phyloP scores from a whole-genome alignment of 495 filamentous ascomycete genomes.

The Penicillium maclennaniae region DNA sequence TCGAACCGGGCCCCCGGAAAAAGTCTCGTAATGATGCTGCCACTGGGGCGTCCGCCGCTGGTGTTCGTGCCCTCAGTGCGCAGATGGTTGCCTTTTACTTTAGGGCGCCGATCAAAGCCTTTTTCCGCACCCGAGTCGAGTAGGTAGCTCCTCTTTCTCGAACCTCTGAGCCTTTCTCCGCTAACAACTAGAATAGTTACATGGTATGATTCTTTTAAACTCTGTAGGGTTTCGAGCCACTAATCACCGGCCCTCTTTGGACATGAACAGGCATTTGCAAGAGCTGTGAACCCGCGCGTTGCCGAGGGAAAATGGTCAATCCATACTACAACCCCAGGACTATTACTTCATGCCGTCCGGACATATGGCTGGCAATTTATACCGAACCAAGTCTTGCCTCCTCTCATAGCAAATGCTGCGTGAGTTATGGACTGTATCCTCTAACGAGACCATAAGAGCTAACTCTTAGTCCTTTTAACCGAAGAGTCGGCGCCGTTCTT shows the following conservation, averaged over 20 bases:
- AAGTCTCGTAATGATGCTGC: conserved; percentile 65
- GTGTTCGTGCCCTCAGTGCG: conserved; percentile 73
- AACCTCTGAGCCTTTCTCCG: conserved; percentile 1
- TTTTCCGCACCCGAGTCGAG: conserved; percentile 85
- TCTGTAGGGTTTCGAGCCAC: conserved; percentile 11
- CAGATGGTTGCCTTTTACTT: conserved; percentile 86
- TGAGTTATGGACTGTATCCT: conserved; percentile 21
- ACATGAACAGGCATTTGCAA: conserved; percentile 54
- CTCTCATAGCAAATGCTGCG: conserved; percentile 76
- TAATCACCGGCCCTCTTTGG: conserved; percentile 13
- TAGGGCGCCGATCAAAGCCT: conserved; percentile 80
- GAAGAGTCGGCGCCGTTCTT: conserved; percentile 73
- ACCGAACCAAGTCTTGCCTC: conserved; percentile 83
- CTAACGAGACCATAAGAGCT: background rate
- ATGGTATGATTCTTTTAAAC: conserved; percentile 44
- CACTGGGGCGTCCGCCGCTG: conserved; percentile 70
- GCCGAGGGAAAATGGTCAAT: conserved; percentile 60
- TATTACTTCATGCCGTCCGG: conserved; percentile 74
- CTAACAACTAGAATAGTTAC: conserved; percentile 43
- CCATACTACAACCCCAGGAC: conserved; percentile 69
- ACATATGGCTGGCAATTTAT: conserved; percentile 83
- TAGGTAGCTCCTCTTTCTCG: conserved; percentile 43
- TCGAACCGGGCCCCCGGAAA: conserved; percentile 20
- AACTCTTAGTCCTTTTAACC: background rate
- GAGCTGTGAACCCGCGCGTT: conserved; percentile 62